Base-by-base conservation (phyloP, 2,329 filamentous ascomycete genomes). In the Macrophomina pseudophaseolina region DNA sequence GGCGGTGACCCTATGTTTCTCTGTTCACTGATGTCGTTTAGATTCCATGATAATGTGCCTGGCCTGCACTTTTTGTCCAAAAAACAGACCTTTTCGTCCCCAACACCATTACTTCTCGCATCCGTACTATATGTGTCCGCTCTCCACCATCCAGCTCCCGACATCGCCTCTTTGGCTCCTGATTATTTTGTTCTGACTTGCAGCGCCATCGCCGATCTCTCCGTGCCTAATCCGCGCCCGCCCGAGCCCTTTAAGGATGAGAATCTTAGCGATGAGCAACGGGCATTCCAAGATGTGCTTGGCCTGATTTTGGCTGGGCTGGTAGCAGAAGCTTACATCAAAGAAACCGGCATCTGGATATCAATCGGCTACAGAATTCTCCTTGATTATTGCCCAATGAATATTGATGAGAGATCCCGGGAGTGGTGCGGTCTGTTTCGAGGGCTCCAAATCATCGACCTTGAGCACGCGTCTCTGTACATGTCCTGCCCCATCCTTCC, bases 31-130 rank as follows among this genome's bases (percentile, higher is more conserved):
- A 28, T 32, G n/a, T 12, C 52, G n/a, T 7, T 28, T 52, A 82
- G 79, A 4, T 83, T 83, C 59, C 78, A 83, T 66, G 78, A 80
- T 38, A 79, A 76, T 40, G 81, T 82, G 76, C 80, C 79, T 0
- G 79, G 80, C 0, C 69, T 83, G 3, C 81, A 83, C 67, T 83
- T 83, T 59, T 74, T 83, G 11, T 80, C 81, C 0, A 76, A 74
- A 23, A 81, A 79, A 38, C 78, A 80, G 69, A 79, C 73, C 0
- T 82, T 82, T 35, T 82, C 80, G 0, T 75, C 76, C 0, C 81
- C 81, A 0, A 77, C 75, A 14, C 81, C 81, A 1, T 72, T 83
- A 1, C 73, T 83, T 9, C 71, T 83, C 5, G 80, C 80, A 3
- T 77, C 81, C 0, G 82, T 83, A 64, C 74, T 83, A 0, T 82